Evolutionary conservation across 768 basidiomycete species (phyloP).

Genomic region (Lactarius pseudohatsudake): DNA sequence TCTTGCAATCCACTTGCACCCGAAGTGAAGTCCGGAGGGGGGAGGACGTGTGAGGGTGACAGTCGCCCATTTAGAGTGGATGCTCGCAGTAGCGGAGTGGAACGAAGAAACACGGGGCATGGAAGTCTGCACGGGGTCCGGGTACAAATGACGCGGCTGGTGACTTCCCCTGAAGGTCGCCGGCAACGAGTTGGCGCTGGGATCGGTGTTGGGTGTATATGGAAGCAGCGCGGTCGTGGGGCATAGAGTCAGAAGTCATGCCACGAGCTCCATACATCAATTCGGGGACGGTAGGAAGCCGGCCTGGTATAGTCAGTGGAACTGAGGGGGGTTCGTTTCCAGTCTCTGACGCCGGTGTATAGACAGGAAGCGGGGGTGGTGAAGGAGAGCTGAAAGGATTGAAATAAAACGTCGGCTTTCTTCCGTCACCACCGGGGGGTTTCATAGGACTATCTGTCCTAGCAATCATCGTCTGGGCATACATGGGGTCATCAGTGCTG

Average conservation of each 20-base stretch:
- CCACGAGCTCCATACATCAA: not conserved
- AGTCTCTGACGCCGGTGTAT: slow-evolving; percentile 8
- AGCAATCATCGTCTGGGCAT: not conserved
- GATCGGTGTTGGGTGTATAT: not conserved
- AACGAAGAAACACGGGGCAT: not conserved
- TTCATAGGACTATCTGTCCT: not conserved
- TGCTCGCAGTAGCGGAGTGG: slow-evolving; percentile 17
- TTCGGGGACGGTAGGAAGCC: not conserved
- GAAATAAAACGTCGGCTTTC: not conserved
- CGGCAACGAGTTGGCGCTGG: not conserved
- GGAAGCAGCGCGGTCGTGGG: not conserved
- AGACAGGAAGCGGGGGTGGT: not conserved
- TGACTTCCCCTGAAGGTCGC: not conserved
- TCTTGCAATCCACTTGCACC: not conserved
- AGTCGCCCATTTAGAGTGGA: slow-evolving; percentile 20
- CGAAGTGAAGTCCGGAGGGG: not conserved
- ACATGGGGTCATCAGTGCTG: not conserved
- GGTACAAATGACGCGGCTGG: not conserved
- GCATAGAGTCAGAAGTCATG: not conserved
- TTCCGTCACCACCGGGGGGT: not conserved
- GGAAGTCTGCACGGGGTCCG: not conserved
- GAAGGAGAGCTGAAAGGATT: slow-evolving; percentile 8
- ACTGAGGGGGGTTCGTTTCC: not conserved
- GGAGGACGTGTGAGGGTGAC: not conserved
- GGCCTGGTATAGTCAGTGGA: not conserved